These are phyloP conservation scores for Saccharum officinarum DNA, from an alignment of 176 grass and related monocot species.

Conservation along the genomic window DNA sequence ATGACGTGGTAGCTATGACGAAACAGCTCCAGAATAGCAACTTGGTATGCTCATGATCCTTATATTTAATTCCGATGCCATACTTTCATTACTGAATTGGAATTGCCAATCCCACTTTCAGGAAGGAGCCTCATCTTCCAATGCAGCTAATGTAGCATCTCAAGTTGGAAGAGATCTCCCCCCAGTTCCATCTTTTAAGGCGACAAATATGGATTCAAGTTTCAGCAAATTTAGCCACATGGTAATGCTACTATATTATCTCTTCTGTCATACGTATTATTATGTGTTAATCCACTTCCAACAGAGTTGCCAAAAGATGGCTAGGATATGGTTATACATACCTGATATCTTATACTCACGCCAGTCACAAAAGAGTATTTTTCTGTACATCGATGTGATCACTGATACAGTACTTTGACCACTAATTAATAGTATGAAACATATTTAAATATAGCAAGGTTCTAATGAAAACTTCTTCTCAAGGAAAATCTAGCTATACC, in stretches of 20 bases:
- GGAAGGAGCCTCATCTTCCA: conserved; percentile 52
- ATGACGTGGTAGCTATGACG: conserved; percentile 49
- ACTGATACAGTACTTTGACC: background rate
- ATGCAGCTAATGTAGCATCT: conserved; percentile 30
- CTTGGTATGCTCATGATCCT: conserved; percentile 45
- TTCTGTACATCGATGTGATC: background rate
- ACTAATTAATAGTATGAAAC: background rate
- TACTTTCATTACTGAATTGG: conserved; percentile 22
- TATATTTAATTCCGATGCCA: conserved; percentile 17
- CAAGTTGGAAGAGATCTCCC: conserved; percentile 41
- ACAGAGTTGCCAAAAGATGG: background rate
- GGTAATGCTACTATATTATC: conserved; percentile 39
- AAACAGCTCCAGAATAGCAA: conserved; percentile 44
- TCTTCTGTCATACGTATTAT: background rate
- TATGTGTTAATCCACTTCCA: background rate
- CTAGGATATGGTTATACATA: conserved; percentile 20
- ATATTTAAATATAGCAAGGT: background rate
- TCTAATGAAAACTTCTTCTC: background rate
- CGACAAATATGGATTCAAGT: conserved; percentile 36
- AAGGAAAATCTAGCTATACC: background rate
- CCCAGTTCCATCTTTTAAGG: conserved; percentile 38
- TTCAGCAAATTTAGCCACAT: conserved; percentile 41
- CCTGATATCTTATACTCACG: background rate
- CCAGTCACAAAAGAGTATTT: background rate
- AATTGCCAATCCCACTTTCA: conserved; percentile 27